phyloP scores from a whole-genome alignment of 129 eudicot genomes.

The Flaveria bidentis region DNA sequence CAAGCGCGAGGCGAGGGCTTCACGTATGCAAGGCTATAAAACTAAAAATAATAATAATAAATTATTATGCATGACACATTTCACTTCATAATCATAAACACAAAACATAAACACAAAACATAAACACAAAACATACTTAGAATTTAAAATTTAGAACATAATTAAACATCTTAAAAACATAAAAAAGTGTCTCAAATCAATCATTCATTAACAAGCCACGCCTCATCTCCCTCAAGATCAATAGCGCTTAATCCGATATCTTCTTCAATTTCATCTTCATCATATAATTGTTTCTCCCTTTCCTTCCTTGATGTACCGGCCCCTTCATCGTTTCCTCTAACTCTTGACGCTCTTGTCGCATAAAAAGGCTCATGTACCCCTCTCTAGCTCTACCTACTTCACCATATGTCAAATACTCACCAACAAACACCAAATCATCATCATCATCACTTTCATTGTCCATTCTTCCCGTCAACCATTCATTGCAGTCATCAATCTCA shows the following conservation, averaged over 20 bases:
- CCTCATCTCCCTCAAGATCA: background rate
- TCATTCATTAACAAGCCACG: background rate
- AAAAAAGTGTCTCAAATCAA: background rate
- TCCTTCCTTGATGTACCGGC: background rate
- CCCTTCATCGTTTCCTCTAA: background rate
- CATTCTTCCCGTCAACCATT: conserved; percentile 1
- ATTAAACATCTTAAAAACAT: background rate
- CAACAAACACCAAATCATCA: background rate
- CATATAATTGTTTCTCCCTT: background rate
- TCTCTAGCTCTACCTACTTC: background rate
- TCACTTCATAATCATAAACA: no score
- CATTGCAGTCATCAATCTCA: background rate
- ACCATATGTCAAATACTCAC: background rate
- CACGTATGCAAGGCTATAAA: no score
- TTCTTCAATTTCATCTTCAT: conserved; percentile 8
- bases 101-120: no score
- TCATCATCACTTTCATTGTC: background rate
- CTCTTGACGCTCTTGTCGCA: background rate
- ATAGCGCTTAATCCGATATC: background rate
- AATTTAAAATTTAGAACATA: no score
- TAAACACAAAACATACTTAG: no score
- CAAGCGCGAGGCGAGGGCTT: no score
- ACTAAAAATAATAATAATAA: no score
- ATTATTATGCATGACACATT: no score
- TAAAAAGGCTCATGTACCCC: conserved; percentile 3